Evolutionary conservation across 2,329 filamentous ascomycete genomes (phyloP), one percentile per base, ranked within the genome.

Genomic region (Ophiocordyceps robertsii): DNA sequence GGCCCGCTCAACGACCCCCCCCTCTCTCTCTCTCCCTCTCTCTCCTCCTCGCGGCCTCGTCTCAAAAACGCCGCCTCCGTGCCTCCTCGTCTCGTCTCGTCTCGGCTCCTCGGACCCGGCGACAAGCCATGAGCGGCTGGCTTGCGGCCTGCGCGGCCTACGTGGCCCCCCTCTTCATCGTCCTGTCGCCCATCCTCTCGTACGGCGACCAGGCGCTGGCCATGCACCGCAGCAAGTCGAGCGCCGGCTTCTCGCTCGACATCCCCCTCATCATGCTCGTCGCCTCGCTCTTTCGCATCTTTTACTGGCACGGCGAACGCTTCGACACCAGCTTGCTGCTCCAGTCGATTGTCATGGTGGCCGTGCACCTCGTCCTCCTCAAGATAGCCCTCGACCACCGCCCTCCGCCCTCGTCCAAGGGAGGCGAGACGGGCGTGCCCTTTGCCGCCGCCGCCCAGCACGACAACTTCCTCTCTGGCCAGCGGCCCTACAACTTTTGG

Each of bases 401-500:
- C n/a, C 77, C 77, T 17, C 58, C 66, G 8, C 70, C 73, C 21
- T 69, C 74, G 5, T 68, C 70, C 41, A 79, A 75, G 60, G 76
- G 76, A 33, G 76, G 77, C 44, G 76, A 79, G 40, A 67, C 72
- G 7, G 67, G 70, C 3, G 48, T 68, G 19, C 84, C 84, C 12
- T 88, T 89, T 57, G 67, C 73, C 2, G 73, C 73, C 2, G 73
- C 71, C 19, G 39, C 44, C 6, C 55, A 65, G 8, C 58, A 68
- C 33, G 64, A 69, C 47, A 63, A 57, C 10, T 21, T 54, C 7
- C 56, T 56, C 45, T 52, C 53, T 10, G 54, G 54, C n/a, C 68
- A 67, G 46, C 68, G 84, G 21, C 84, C 84, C 1, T 89, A 80
- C 56, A 74, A 79, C 53, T 90, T 90, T 59, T 90, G 85, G 85